phyloP scores from a whole-genome alignment of 352 stramenopile genomes.

The Phytophthora pistaciae region DNA sequence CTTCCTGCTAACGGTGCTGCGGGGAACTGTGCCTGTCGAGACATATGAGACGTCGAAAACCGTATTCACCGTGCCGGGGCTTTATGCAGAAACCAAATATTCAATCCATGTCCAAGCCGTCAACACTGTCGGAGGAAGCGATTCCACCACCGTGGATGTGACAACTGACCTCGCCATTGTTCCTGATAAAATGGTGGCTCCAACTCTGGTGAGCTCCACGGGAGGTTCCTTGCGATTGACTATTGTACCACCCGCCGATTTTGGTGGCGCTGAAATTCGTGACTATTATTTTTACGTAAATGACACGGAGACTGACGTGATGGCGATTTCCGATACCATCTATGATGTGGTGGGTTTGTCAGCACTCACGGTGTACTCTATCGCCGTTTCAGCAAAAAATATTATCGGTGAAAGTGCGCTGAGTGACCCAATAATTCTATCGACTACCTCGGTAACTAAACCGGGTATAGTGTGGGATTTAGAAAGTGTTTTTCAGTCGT shows the following conservation, averaged over 20 bases:
- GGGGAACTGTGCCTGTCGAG: slow-evolving; percentile 14
- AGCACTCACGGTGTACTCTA: slow-evolving; percentile 34
- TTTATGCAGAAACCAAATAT: slow-evolving; percentile 53
- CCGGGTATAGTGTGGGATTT: slow-evolving; percentile 37
- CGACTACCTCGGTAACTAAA: slow-evolving; percentile 27
- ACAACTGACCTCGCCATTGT: slow-evolving; percentile 33
- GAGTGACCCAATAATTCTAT: slow-evolving; percentile 36
- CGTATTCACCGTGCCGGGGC: slow-evolving; percentile 24
- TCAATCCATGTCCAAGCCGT: slow-evolving; percentile 25
- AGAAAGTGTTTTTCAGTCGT: slow-evolving; percentile 21
- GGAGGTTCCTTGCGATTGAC: slow-evolving; percentile 45
- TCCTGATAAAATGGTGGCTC: slow-evolving; percentile 28
- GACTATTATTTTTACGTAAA: slow-evolving; percentile 46
- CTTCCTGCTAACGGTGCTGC: slow-evolving; percentile 29
- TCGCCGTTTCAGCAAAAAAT: slow-evolving; percentile 47
- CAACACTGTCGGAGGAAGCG: slow-evolving; percentile 43
- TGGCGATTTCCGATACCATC: slow-evolving; percentile 11
- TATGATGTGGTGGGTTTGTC: slow-evolving; percentile 51
- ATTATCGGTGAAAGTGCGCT: slow-evolving; percentile 29
- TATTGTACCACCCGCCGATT: slow-evolving; percentile 43
- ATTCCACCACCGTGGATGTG: neutral
- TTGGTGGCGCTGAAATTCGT: slow-evolving; percentile 44
- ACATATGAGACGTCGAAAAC: slow-evolving; percentile 28
- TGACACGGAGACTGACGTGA: neutral
- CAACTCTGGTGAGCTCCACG: slow-evolving; percentile 32